phyloP scores from a whole-genome alignment of 441 rosid genomes.

The Syzygium syzygioides region DNA sequence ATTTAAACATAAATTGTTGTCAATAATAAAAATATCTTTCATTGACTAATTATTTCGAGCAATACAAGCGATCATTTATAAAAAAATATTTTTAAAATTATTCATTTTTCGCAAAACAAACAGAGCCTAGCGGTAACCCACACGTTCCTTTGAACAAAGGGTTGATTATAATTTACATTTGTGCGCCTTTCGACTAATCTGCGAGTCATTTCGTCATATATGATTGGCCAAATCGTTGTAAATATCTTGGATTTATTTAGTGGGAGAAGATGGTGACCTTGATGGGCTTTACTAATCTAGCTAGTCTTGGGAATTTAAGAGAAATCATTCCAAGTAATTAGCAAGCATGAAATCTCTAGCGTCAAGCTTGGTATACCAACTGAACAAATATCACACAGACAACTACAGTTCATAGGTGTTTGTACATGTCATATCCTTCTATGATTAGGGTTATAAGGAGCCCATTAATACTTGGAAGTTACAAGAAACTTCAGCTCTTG shows the following conservation, averaged over 20 bases:
- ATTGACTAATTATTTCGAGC: too few species aligned
- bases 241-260: not conserved
- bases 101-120: too few species aligned
- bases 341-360: not conserved
- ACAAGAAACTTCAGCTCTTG: not conserved
- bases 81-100: too few species aligned
- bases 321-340: not conserved
- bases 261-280: not conserved
- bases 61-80: too few species aligned
- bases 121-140: rapidly evolving
- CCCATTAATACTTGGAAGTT: not conserved
- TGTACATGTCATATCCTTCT: not conserved
- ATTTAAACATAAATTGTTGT: too few species aligned
- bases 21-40: too few species aligned
- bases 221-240: not conserved
- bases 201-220: not conserved
- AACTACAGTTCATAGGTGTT: not conserved
- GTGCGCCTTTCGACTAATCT: not conserved
- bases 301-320: not conserved
- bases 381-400: not conserved
- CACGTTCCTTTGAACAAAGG: not conserved
- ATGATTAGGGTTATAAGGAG: not conserved
- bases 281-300: not conserved
- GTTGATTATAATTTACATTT: too few species aligned
- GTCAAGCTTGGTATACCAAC: not conserved